A percentile compares a stretch with the other conserved stretches of the same genome.
phyloP scores from a whole-genome alignment of 306 rosid genomes.

The Lagenaria siceraria region DNA sequence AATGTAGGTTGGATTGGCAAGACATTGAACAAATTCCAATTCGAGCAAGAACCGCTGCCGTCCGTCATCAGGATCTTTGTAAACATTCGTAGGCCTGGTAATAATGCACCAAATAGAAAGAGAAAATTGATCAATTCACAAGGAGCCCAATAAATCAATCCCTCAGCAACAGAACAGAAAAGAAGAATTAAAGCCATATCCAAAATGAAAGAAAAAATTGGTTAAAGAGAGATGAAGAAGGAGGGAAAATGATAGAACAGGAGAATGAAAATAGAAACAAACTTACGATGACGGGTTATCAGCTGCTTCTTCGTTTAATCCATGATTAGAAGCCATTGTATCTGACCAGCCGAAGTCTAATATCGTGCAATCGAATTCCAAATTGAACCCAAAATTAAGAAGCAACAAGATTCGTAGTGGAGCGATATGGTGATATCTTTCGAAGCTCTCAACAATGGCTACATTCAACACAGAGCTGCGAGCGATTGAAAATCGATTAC shows the following conservation, averaged over 20 bases:
- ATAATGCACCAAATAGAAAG: background rate
- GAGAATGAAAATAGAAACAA: background rate
- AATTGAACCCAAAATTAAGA: background rate
- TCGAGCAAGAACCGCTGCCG: slow-evolving; percentile 86
- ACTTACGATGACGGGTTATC: slow-evolving; percentile 8
- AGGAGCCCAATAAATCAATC: background rate
- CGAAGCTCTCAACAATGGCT: background rate
- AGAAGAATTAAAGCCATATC: background rate
- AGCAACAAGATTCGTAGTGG: too few species aligned
- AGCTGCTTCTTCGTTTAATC: background rate
- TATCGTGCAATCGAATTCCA: background rate
- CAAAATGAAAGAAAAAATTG: background rate
- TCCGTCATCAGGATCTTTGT: slow-evolving; percentile 92
- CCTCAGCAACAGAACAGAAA: background rate
- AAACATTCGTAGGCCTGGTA: slow-evolving; percentile 46
- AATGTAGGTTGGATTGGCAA: slow-evolving; percentile 89
- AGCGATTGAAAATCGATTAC: background rate
- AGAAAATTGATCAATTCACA: background rate
- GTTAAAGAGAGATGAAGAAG: background rate
- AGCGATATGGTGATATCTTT: too few species aligned
- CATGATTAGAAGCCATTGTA: slow-evolving; percentile 2
- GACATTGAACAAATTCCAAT: slow-evolving; percentile 87
- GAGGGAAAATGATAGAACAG: background rate
- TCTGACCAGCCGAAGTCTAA: background rate
- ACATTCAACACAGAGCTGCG: background rate